phyloP scores from a whole-genome alignment of 192 early-diverging fungal genomes.

The Mortierella antarctica region DNA sequence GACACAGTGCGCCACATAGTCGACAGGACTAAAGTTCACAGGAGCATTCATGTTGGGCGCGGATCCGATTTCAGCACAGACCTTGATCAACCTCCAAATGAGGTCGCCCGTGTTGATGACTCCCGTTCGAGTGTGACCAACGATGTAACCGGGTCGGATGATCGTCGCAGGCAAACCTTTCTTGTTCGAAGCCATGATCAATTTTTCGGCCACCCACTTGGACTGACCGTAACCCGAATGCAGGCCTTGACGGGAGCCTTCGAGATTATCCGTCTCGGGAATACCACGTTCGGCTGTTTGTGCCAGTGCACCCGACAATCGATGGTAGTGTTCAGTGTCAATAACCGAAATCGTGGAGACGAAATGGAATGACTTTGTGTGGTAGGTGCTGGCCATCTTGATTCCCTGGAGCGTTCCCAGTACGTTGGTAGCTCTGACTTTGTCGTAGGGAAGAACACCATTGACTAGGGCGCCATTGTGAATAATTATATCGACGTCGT shows the following conservation, averaged over 20 bases:
- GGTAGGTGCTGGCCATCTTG: slow-evolving; percentile 71
- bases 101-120: slow-evolving; percentile 98
- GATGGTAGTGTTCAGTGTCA: slow-evolving; percentile 88
- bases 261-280: slow-evolving; percentile 88
- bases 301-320: slow-evolving; percentile 63
- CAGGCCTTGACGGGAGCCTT: slow-evolving; percentile 84
- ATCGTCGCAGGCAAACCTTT: slow-evolving; percentile 93
- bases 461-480: slow-evolving; percentile 99
- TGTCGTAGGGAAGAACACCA: slow-evolving; percentile 98
- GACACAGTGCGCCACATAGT: slow-evolving; percentile 92
- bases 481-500: slow-evolving; percentile 81
- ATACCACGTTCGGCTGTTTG: slow-evolving; percentile 64
- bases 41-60: slow-evolving; percentile 93
- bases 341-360: slow-evolving; percentile 96
- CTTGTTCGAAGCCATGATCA: slow-evolving; percentile 83
- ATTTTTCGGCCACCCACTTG: slow-evolving; percentile 98
- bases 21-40: slow-evolving; percentile 95
- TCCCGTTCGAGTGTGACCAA: slow-evolving; percentile 89
- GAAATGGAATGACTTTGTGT: slow-evolving; percentile 89
- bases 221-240: slow-evolving; percentile 94
- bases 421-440: slow-evolving; percentile 93
- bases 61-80: slow-evolving; percentile 88
- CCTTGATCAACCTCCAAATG: slow-evolving; percentile 96
- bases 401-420: slow-evolving; percentile 86
- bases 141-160: slow-evolving; percentile 95